Base-by-base conservation (phyloP, 148 eudicot genomes). In the Tetragonia tetragonoides region DNA sequence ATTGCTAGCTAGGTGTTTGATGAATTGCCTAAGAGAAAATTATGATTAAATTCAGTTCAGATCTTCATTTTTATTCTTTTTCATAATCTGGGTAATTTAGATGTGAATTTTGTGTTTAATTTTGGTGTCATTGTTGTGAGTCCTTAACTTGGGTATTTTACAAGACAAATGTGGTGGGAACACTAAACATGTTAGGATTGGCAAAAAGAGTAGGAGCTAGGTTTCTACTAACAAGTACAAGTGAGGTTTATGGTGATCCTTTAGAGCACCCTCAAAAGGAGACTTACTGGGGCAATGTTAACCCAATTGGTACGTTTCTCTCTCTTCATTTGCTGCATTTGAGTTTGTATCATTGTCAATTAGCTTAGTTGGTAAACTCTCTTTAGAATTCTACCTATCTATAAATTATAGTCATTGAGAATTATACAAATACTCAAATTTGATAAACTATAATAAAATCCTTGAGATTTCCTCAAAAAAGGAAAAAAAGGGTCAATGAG, bases 121-220 rank as follows among this genome's bases (percentile, higher is more conserved):
- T 23, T 44, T 54, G 34, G 1, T 28, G 34, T 28, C 34, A 28
- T 28, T 28, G 37, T 23, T 68, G 70, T 69, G 70, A 75, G 38
- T 16, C 72, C 79, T 84, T 84, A 70, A 84, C 71, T 21, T 54
- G 18, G 54, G 72, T 49, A 46, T 56, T 68, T 78, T n/a, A 95
- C 99, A 95, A 95, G 96, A 95, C 99, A 37, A 95, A 95, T 90
- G 99, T 95, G 84, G 99, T 95, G 74, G 99, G 99, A 53, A 95
- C 99, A 4, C 77, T 95, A 83, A 95, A 95, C 88, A 95, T 95
- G 98, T 80, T 95, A 5, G 98, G 98, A 39, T 82, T 95, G 85
- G 98, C 98, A 20, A 95, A 95, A 86, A 87, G 99, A 68, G 91
- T 95, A 12, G 99, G 99, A 16, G 99, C 99, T 28, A 81, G 97